Evolutionary conservation across 768 basidiomycete species (phyloP).

Genomic region (Macrolepiota fuliginosa): DNA sequence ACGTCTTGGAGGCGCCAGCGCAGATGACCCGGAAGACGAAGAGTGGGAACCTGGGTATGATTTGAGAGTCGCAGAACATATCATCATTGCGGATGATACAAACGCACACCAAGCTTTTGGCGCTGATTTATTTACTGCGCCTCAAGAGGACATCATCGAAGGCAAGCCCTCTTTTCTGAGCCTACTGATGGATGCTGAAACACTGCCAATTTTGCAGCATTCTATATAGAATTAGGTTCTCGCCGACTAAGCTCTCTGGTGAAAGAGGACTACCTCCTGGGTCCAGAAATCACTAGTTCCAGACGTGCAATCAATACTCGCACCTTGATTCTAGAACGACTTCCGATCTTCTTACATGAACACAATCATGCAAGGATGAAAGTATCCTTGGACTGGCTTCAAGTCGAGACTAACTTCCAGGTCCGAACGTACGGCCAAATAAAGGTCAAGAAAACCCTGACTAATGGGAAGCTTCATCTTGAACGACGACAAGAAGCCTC

Average conservation of each 20-base stretch:
- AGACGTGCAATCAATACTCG: conserved; percentile 52
- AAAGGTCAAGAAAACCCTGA: conserved; percentile 58
- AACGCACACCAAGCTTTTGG: conserved; percentile 79
- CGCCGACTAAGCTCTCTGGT: conserved; percentile 69
- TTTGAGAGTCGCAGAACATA: conserved; percentile 62
- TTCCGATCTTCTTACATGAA: conserved; percentile 91
- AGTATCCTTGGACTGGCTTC: conserved; percentile 68
- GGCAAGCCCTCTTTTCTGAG: conserved; percentile 32
- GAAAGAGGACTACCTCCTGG: conserved; percentile 70
- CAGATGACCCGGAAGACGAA: conserved; percentile 42
- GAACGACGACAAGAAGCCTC: conserved; percentile 67
- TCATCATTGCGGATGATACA: conserved; percentile 86
- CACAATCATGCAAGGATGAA: conserved; percentile 65
- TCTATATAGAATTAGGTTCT: conserved; percentile 79
- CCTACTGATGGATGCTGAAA: background rate
- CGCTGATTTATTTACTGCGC: conserved; percentile 70
- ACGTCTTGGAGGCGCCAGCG: conserved; percentile 22
- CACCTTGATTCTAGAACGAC: conserved; percentile 70
- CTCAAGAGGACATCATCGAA: conserved; percentile 92
- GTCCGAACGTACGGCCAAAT: conserved; percentile 70
- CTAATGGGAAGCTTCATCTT: conserved; percentile 45
- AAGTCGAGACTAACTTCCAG: conserved; percentile 58
- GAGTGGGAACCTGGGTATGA: conserved; percentile 75
- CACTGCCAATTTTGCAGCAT: conserved; percentile 39
- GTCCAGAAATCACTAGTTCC: conserved; percentile 46